Base-by-base conservation (phyloP, 2,329 filamentous ascomycete species). In the Metarhizium rileyi region DNA sequence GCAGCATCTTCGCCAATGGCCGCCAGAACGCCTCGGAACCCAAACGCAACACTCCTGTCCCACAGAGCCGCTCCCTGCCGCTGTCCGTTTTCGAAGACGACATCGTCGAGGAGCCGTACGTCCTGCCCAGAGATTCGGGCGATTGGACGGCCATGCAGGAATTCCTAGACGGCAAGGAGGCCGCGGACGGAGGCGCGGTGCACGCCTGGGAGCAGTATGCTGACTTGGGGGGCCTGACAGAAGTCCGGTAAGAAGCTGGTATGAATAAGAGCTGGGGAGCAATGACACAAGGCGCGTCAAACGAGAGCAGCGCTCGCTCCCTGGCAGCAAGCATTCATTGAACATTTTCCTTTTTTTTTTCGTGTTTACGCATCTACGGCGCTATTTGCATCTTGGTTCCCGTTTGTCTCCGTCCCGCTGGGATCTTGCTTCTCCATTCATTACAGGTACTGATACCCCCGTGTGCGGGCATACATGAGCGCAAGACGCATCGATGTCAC, bases 191-290 rank as follows among this genome's bases (percentile, higher is more conserved):
- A 22, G 49, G 53, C 46, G 28, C 49, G 9, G 57, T 59, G 20
- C 27, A 57, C 64, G 66, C 66, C 4, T 76, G 71, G 72, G 72
- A 71, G 53, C 70, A 74, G 57, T 75, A 71, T 52, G 63, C 65
- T 26, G 70, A 72, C 12, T 57, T 76, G 4, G 73, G 73, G 30
- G 73, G 73, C 0, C 56, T 74, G 44, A 74, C 66, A 2, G 66
- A 68, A 51, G 60, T 66, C 55, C 57, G 57, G 41, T 68, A 56
- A 66, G 25, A 44, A 23, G n/a, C n/a, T n/a, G n/a, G n/a, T n/a
- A n/a, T n/a, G n/a, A n/a, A n/a, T n/a, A n/a, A n/a, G n/a, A 14
- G 8, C 8, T 36, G 33, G 47, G 46, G 36, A 26, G 26, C 43
- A 30, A 45, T 35, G 36, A 30, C n/a, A n/a, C n/a, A n/a, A n/a